A percentile compares a stretch with the other conserved stretches of the same genome.
phyloP scores from a whole-genome alignment of 441 rosid genomes.

The Kokia cookei region DNA sequence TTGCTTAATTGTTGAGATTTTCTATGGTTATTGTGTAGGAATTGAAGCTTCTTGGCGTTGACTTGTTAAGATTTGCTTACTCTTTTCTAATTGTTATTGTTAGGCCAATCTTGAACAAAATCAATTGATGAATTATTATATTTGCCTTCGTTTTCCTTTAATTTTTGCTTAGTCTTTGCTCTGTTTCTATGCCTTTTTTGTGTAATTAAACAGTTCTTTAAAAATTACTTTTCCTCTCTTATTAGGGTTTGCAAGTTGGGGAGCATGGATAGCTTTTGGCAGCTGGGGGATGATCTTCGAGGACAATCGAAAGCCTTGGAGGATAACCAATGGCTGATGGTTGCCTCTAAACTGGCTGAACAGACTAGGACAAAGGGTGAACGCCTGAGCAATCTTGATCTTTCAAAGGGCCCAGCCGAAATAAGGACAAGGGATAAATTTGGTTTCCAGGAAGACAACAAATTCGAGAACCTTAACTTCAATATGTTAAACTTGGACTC shows the following conservation, averaged over 20 bases:
- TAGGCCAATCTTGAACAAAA: neutral
- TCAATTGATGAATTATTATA: neutral
- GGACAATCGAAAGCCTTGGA: slow-evolving; percentile 79
- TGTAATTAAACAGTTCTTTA: neutral
- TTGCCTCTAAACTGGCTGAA: slow-evolving; percentile 85
- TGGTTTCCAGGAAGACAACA: slow-evolving; percentile 76
- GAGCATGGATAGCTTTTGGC: slow-evolving; percentile 75
- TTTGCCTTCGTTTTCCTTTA: neutral
- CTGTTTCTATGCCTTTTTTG: neutral
- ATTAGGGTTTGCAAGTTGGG: slow-evolving; percentile 43
- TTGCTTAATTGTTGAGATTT: neutral
- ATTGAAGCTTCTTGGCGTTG: neutral
- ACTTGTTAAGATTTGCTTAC: neutral
- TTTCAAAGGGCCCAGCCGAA: slow-evolving; percentile 63
- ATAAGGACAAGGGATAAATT: slow-evolving; percentile 56
- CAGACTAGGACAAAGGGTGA: slow-evolving; percentile 79
- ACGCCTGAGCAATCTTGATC: slow-evolving; percentile 82
- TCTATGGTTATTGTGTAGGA: neutral
- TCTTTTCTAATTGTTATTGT: neutral
- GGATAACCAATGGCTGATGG: slow-evolving; percentile 85
- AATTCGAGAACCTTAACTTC: slow-evolving; percentile 61
- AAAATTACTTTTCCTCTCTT: neutral
- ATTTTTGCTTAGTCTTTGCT: neutral
- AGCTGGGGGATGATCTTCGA: slow-evolving; percentile 87
- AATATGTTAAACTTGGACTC: slow-evolving; percentile 75